A percentile compares a stretch with the other conserved stretches of the same genome.
These are phyloP conservation scores for Colletotrichum navitas DNA, from an alignment of 2,329 filamentous ascomycete genomes.

Conservation along the genomic window DNA sequence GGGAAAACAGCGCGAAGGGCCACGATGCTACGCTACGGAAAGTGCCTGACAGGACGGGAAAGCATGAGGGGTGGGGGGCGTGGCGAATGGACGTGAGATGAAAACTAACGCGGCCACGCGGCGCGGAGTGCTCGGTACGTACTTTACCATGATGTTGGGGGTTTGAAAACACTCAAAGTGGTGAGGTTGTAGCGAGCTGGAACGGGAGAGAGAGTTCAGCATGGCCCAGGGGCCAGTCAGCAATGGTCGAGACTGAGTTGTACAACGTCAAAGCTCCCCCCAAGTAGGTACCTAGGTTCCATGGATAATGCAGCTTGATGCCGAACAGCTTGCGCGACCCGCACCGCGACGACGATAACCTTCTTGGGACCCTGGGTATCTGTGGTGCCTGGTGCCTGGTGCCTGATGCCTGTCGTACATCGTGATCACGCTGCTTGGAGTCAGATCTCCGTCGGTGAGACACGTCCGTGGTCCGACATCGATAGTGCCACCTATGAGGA, in stretches of 20 bases:
- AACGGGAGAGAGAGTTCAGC: background rate
- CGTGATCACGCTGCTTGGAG: background rate
- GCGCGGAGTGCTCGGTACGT: too few relatives aligned
- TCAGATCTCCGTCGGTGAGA: background rate
- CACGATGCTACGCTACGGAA: conserved; percentile 27
- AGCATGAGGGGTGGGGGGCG: background rate
- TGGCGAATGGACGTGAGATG: too few relatives aligned
- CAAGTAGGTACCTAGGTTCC: background rate
- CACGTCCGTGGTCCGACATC: background rate
- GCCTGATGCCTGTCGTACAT: background rate
- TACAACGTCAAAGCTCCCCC: conserved; percentile 4
- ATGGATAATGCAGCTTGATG: background rate
- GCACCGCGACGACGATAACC: background rate
- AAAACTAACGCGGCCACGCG: too few relatives aligned
- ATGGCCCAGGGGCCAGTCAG: background rate
- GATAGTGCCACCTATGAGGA: background rate
- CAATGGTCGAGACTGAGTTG: background rate
- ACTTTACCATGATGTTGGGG: too few relatives aligned
- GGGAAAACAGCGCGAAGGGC: background rate
- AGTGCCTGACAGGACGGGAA: conserved; percentile 5
- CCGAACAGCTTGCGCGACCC: background rate
- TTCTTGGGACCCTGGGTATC: background rate
- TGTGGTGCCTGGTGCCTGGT: background rate
- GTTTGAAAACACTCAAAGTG: background rate
- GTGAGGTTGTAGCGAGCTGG: background rate